Percentiles rank a stretch among this genome's conserved stretches.
Conservation (phyloP, 2,329 filamentous ascomycete species). For the Alternaria gaisen region DNA sequence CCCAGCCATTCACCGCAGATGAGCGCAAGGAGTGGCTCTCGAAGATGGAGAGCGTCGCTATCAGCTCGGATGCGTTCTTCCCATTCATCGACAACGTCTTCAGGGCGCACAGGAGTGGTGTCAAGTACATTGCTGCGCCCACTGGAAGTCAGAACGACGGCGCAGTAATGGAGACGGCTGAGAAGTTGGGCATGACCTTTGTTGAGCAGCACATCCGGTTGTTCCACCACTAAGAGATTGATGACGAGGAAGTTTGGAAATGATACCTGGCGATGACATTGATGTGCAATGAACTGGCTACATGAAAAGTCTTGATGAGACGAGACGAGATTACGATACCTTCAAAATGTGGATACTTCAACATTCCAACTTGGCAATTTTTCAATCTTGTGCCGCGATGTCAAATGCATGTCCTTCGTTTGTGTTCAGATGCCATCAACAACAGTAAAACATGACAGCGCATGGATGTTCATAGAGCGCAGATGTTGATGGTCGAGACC, state of each 20-base stretch:
- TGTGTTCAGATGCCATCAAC: background rate
- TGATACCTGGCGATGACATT: conserved; percentile 3
- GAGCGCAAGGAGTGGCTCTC: conserved; percentile 87
- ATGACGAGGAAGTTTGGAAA: background rate
- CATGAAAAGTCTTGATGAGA: background rate
- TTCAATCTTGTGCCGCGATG: background rate
- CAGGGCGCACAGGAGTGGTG: conserved; percentile 85
- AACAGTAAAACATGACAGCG: background rate
- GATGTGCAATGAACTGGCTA: conserved; percentile 11
- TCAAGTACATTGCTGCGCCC: conserved; percentile 95
- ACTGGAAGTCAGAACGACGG: conserved; percentile 87
- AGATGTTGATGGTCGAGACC: conserved; percentile 1
- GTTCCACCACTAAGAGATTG: conserved; percentile 81
- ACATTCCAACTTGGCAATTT: background rate
- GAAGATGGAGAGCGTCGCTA: conserved; percentile 81
- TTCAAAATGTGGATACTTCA: conserved; percentile 16
- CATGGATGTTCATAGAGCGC: background rate
- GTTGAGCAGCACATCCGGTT: conserved; percentile 93
- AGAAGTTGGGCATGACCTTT: conserved; percentile 91
- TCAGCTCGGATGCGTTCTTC: conserved; percentile 98
- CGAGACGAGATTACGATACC: conserved; percentile 11
- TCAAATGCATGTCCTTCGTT: background rate
- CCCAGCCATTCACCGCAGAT: conserved; percentile 79
- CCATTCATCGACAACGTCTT: conserved; percentile 99
- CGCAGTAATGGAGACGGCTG: conserved; percentile 85